Base-by-base conservation (phyloP, 106 monocot genomes). In the Phalaenopsis equestris region DNA sequence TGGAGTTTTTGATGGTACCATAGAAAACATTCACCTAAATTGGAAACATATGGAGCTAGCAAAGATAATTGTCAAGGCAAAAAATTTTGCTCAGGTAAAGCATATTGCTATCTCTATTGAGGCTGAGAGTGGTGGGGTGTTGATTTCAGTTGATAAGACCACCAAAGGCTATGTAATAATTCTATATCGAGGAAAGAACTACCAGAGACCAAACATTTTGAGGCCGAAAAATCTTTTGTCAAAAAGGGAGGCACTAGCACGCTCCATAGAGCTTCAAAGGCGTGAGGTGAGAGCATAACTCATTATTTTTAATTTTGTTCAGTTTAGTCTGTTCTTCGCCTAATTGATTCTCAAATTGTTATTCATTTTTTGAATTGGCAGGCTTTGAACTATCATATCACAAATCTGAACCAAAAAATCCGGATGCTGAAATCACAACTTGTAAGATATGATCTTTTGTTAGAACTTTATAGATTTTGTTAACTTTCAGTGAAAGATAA, bases 191-290 rank as follows among this genome's bases (percentile, higher is more conserved):
- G 96, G 96, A 12, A 97, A 97, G 77, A 97, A 97, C 78, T 97
- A 97, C 77, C 78, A 84, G 45, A 81, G 89, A 16, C 96, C 96
- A 65, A 74, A 55, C 38, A 78, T 61, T 52, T 58, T 97, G 76
- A 93, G 77, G 80, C 96, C 96, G n/a, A 86, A 78, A 77, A 97
- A 87, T 86, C 75, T 97, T 41, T 83, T 97, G 80, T 89, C 91
- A 23, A 92, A 80, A 80, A 87, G 89, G 45, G 87, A 97, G 67
- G 96, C 96, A 80, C 83, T 97, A 77, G 87, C 87, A 73, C 94
- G 96, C 42, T 88, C 96, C 41, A 97, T 97, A 86, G 96, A 97
- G 73, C 96, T 97, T 58, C 96, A 97, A 56, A 91, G 96, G 81
- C 92, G 92, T 23, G 96, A 97, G 94, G 96, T 96, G 73, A 82